phyloP scores from a whole-genome alignment of 768 basidiomycete genomes.

The Boletus eberwhitei region DNA sequence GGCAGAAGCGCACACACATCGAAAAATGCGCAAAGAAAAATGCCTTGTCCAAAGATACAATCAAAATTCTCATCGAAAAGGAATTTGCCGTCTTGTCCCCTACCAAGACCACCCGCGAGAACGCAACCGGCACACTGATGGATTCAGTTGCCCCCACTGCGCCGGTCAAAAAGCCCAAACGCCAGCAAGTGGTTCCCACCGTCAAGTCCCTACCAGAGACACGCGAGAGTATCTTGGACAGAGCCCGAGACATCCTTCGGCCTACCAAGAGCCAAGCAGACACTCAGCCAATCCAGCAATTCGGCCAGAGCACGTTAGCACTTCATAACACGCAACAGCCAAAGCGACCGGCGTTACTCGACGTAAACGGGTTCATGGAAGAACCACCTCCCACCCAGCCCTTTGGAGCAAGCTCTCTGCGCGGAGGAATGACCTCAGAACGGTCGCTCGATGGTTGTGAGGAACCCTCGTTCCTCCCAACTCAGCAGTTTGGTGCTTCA shows the following conservation, averaged over 20 bases:
- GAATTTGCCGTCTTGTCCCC: slow-evolving; percentile 34
- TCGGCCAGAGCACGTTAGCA: slow-evolving; percentile 31
- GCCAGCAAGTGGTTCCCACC: slow-evolving; percentile 36
- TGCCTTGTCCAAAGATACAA: slow-evolving; percentile 49
- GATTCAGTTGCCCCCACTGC: slow-evolving; percentile 50
- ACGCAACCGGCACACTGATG: slow-evolving; percentile 41
- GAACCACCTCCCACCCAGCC: slow-evolving; percentile 35
- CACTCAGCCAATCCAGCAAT: slow-evolving; percentile 31
- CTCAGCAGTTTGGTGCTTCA: slow-evolving; percentile 2
- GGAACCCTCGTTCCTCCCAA: background rate
- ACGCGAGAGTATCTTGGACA: slow-evolving; percentile 40
- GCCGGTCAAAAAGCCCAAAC: slow-evolving; percentile 45
- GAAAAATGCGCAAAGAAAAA: slow-evolving; percentile 64
- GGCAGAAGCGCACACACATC: slow-evolving; percentile 67
- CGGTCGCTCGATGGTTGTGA: background rate
- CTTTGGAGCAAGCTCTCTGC: slow-evolving; percentile 41
- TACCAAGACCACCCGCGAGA: background rate
- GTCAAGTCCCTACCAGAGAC: slow-evolving; percentile 47
- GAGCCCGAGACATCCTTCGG: slow-evolving; percentile 36
- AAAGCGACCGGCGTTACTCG: background rate
- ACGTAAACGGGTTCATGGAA: background rate
- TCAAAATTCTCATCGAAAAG: slow-evolving; percentile 49
- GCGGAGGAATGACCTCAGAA: background rate
- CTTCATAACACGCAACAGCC: background rate
- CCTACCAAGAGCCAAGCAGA: background rate